Conservation (phyloP, 2,329 filamentous ascomycete species). For the Pyricularia pennisetigena region DNA sequence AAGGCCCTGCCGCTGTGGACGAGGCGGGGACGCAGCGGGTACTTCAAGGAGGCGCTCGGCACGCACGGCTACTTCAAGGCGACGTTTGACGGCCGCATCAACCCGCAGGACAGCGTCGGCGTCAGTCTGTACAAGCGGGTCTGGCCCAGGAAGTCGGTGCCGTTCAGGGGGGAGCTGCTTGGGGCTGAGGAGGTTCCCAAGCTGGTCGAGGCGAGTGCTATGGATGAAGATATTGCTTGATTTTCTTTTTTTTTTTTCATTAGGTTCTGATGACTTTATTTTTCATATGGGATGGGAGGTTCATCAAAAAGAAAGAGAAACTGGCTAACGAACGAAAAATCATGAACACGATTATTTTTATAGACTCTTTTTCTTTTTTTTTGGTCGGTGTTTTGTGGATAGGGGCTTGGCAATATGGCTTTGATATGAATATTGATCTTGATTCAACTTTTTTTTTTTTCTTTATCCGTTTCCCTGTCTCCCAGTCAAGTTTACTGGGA, state of each 20-base stretch:
- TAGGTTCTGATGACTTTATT: background rate
- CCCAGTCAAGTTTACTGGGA: background rate
- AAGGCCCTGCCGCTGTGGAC: constrained; percentile 95
- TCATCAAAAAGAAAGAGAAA: background rate
- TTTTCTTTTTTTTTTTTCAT: background rate
- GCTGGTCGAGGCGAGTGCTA: constrained; percentile 13
- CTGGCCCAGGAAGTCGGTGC: constrained; percentile 61
- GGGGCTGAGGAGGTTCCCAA: constrained; percentile 10
- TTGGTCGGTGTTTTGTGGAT: background rate
- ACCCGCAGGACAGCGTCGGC: constrained; percentile 87
- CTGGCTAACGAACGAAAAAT: background rate
- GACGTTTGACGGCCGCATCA: constrained; percentile 91
- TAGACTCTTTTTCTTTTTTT: no score
- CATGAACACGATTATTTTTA: background rate
- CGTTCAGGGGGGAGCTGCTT: constrained; percentile 32
- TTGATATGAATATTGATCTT: background rate
- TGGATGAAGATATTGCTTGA: constrained; percentile 28
- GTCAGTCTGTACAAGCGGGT: constrained; percentile 83
- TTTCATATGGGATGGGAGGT: background rate
- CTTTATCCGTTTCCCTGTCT: background rate
- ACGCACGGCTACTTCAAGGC: constrained; percentile 99
- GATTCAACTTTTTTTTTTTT: background rate
- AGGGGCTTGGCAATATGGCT: background rate
- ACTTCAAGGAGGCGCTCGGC: constrained; percentile 86
- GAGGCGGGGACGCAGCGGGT: constrained; percentile 75